Conservation (phyloP, 106 monocot genomes). For the Phalaenopsis equestris region DNA sequence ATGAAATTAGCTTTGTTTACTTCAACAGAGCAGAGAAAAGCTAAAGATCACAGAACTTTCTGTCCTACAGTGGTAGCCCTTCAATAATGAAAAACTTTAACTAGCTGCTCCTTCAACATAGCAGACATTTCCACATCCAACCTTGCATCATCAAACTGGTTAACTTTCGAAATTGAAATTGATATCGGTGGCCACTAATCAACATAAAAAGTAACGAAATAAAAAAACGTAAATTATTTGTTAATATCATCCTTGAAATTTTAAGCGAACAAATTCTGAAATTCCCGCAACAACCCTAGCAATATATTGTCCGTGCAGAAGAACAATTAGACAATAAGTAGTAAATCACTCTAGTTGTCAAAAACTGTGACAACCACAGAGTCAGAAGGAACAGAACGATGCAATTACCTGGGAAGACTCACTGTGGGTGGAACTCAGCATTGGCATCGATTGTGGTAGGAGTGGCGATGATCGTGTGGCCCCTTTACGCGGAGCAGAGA, state of each 20-base stretch:
- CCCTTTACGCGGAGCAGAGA: conserved; percentile 64
- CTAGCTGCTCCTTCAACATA: conserved; percentile 95
- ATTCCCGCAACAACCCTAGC: background rate
- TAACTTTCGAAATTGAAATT: conserved; percentile 80
- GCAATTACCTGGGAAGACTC: conserved; percentile 31
- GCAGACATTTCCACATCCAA: conserved; percentile 96
- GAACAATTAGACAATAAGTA: background rate
- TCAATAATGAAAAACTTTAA: conserved; percentile 96
- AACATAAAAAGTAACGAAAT: background rate
- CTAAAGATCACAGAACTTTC: conserved; percentile 35
- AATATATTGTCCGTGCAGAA: background rate
- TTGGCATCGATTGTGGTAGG: conserved; percentile 48
- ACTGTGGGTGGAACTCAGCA: conserved; percentile 64
- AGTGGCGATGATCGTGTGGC: conserved; percentile 66
- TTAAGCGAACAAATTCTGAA: background rate
- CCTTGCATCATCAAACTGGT: conserved; percentile 96
- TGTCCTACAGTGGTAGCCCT: conserved; percentile 51
- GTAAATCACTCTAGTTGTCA: background rate
- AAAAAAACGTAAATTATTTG: background rate
- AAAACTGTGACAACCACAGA: background rate
- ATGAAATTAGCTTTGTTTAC: background rate
- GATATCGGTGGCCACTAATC: conserved; percentile 29
- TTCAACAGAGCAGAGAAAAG: background rate
- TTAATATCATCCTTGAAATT: background rate
- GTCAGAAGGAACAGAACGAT: background rate